These are phyloP conservation scores for Blastobotrys ciferrii DNA, from an alignment of 1,139 yeast genomes.

Conservation along the genomic window DNA sequence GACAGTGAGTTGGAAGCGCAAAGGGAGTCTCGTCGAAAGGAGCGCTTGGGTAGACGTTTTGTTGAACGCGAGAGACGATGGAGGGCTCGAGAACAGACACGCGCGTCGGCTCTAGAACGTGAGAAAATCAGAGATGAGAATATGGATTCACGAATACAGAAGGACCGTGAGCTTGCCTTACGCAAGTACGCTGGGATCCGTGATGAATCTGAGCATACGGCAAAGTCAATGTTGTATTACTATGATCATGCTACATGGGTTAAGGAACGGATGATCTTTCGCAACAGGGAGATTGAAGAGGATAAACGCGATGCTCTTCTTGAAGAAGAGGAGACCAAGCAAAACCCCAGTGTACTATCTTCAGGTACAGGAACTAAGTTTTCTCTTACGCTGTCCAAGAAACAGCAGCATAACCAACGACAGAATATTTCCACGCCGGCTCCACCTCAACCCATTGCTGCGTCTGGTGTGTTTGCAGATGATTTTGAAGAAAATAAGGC, in stretches of 20 bases:
- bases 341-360: slow-evolving; percentile 5
- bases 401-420: not conserved
- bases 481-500: not conserved
- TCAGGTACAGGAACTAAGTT: not conserved
- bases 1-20: slow-evolving; percentile 15
- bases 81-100: slow-evolving; percentile 27
- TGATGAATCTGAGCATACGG: slow-evolving; percentile 26
- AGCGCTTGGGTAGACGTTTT: slow-evolving; percentile 24
- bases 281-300: slow-evolving; percentile 32
- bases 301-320: slow-evolving; percentile 32
- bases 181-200: slow-evolving; percentile 26
- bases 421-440: not conserved
- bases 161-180: slow-evolving; percentile 24
- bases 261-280: slow-evolving; percentile 29
- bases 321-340: slow-evolving; percentile 25
- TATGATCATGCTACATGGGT: slow-evolving; percentile 37
- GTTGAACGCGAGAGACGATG: slow-evolving; percentile 28
- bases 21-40: slow-evolving; percentile 14
- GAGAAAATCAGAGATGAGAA: slow-evolving; percentile 25
- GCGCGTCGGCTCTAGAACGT: slow-evolving; percentile 28
- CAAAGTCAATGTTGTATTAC: slow-evolving; percentile 31
- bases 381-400: slow-evolving; percentile 5
- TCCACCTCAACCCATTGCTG: not conserved
- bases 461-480: not conserved
- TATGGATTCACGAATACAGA: slow-evolving; percentile 20